A percentile compares a stretch with the other conserved stretches of the same genome.
Conservation (phyloP, 768 basidiomycete genomes). For the Leccinum longicurvipes region DNA sequence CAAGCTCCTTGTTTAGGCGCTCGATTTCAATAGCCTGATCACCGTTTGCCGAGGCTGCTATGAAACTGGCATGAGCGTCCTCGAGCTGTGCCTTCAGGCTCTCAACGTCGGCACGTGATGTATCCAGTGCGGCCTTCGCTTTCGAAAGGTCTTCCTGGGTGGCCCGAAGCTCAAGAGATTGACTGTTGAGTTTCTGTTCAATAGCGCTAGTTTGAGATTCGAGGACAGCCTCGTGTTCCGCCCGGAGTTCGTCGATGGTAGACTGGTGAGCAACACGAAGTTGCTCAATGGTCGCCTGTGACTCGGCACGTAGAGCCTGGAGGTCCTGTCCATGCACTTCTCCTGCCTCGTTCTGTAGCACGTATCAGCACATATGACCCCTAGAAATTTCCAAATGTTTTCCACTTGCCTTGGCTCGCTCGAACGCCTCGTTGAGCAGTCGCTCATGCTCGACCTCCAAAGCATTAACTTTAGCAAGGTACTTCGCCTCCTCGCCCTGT, state of each 20-base stretch:
- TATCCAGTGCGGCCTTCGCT: constrained; percentile 58
- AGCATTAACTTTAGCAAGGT: constrained; percentile 60
- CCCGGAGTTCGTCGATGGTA: constrained; percentile 57
- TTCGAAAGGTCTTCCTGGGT: constrained; percentile 81
- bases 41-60: constrained; percentile 38
- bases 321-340: constrained; percentile 67
- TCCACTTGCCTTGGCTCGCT: constrained; percentile 66
- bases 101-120: constrained; percentile 53
- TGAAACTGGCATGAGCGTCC: constrained; percentile 48
- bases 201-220: constrained; percentile 53
- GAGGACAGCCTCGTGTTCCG: constrained; percentile 59
- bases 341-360: constrained; percentile 63
- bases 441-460: constrained; percentile 63
- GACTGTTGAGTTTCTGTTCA: constrained; percentile 60
- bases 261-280: constrained; percentile 59
- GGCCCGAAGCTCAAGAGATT: constrained; percentile 74
- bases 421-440: constrained; percentile 66
- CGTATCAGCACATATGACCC: constrained; percentile 8
- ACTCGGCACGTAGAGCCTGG: constrained; percentile 63
- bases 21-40: constrained; percentile 55
- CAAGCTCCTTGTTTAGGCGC: constrained; percentile 56
- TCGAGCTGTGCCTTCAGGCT: constrained; percentile 62
- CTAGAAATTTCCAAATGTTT: not conserved
- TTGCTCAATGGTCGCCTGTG: constrained; percentile 64
- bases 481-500: constrained; percentile 68